Evolutionary conservation across 2,329 filamentous ascomycete species (phyloP).

Genomic region (Neospermospora avenae): DNA sequence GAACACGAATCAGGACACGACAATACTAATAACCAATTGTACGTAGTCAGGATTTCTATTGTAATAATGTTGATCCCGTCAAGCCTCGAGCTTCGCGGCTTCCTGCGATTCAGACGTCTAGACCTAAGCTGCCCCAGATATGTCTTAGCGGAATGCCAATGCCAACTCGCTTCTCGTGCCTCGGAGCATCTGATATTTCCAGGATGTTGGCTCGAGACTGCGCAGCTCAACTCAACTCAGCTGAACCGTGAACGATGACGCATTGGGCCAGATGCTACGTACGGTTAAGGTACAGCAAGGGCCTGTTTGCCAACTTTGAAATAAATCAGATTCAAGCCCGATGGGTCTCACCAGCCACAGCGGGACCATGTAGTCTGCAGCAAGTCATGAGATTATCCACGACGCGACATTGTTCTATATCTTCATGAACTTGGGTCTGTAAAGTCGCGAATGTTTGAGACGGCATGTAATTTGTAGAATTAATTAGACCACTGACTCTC

Average conservation of each 20-base stretch:
- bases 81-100: background rate
- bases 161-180: background rate
- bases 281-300: background rate
- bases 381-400: too few species aligned
- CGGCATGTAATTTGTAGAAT: too few species aligned
- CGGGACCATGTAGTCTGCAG: background rate
- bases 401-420: too few species aligned
- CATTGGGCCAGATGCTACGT: background rate
- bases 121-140: background rate
- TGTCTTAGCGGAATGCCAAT: background rate
- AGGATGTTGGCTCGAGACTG: background rate
- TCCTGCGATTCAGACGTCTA: background rate
- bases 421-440: too few species aligned
- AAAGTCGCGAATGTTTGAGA: too few species aligned
- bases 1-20: background rate
- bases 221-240: background rate
- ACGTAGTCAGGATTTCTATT: background rate
- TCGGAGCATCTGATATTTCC: background rate
- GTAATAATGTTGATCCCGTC: background rate
- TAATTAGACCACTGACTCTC: too few species aligned
- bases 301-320: conserved; percentile 17
- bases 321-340: background rate
- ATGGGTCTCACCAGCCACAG: conserved; percentile 10
- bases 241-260: conserved; percentile 12
- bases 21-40: background rate